Evolutionary conservation across 1,139 yeast genomes (phyloP), one percentile per base, ranked within the genome.

Genomic region (Scheffersomyces insectosa): DNA sequence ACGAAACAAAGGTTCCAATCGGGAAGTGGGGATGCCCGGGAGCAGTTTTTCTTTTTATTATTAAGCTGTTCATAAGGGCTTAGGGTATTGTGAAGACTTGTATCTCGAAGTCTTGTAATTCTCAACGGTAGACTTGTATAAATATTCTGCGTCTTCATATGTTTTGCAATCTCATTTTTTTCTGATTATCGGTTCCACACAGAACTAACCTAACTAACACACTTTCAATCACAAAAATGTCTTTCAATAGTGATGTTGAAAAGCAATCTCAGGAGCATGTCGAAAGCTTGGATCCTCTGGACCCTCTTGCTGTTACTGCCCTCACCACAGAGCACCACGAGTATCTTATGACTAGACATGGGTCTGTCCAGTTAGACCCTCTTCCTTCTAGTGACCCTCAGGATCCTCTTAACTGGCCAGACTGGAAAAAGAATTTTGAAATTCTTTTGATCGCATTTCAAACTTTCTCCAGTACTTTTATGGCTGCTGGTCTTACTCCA

Each of bases 391-490:
- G 40, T 14, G 54, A 47, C 40, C 54, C 55, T 9, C 28, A 42
- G 20, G 57, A 54, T 32, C 57, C 57, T 2, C 47, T 54, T 12
- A 54, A 54, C 33, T 54, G 57, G 57, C 50, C 57, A 4, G 42
- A 41, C 20, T 45, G 36, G 16, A 30, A 11, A 23, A 42, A 42
- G 32, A 30, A 34, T 6, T 16, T 29, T 11, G 42, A 38, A 52
- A 50, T 54, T 14, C n/a, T 43, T 28, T 33, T 51, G 33, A 46
- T 54, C 30, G 49, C 57, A 1, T 50, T 53, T 35, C 52, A 54
- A 33, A 42, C 54, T 12, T 51, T 51, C 31, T 38, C 48, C 28
- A 43, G 51, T 25, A 54, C 55, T 7, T 51, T 53, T 28, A 50
- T 53, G 54, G 54, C 57, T 27, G 55, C 56, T 12, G 57, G 55